These are phyloP conservation scores for Apiospora pterosperma DNA, from an alignment of 2,329 filamentous ascomycete genomes.

Conservation along the genomic window DNA sequence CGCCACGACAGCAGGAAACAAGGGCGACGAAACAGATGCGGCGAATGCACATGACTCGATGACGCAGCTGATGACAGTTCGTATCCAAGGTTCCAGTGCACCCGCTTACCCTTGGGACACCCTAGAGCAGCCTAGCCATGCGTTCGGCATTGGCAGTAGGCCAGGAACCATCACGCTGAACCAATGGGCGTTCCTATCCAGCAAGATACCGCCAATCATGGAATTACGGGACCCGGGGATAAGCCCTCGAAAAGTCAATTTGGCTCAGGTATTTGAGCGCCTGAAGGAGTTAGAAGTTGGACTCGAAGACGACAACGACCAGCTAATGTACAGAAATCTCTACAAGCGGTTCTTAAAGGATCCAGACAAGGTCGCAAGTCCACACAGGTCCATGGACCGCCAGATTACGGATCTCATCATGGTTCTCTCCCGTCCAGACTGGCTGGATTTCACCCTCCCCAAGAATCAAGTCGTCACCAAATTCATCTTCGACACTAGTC, in stretches of 20 bases:
- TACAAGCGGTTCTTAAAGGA: slow-evolving; percentile 67
- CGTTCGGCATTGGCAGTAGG: slow-evolving; percentile 62
- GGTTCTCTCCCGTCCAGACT: slow-evolving; percentile 64
- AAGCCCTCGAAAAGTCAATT: slow-evolving; percentile 56
- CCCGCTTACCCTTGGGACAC: slow-evolving; percentile 62
- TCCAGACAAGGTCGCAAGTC: slow-evolving; percentile 57
- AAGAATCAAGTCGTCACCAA: slow-evolving; percentile 72
- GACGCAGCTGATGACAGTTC: slow-evolving; percentile 56
- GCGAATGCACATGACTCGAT: slow-evolving; percentile 52
- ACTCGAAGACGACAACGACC: slow-evolving; percentile 44
- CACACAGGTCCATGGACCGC: slow-evolving; percentile 62
- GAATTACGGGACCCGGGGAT: slow-evolving; percentile 56
- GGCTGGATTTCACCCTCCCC: slow-evolving; percentile 69
- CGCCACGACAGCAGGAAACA: slow-evolving; percentile 46
- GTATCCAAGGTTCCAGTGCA: slow-evolving; percentile 36
- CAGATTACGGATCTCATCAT: slow-evolving; percentile 72
- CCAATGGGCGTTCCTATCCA: slow-evolving; percentile 61
- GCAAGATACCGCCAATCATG: slow-evolving; percentile 51
- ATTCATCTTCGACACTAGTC: slow-evolving; percentile 63
- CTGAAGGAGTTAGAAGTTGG: slow-evolving; percentile 55
- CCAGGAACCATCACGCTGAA: slow-evolving; percentile 72
- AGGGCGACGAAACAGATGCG: slow-evolving; percentile 34
- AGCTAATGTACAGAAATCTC: slow-evolving; percentile 59
- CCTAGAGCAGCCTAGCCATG: slow-evolving; percentile 70
- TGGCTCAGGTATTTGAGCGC: slow-evolving; percentile 56